Base-by-base conservation (phyloP, 2,329 filamentous ascomycete genomes). In the Colletotrichum gloeosporioides region DNA sequence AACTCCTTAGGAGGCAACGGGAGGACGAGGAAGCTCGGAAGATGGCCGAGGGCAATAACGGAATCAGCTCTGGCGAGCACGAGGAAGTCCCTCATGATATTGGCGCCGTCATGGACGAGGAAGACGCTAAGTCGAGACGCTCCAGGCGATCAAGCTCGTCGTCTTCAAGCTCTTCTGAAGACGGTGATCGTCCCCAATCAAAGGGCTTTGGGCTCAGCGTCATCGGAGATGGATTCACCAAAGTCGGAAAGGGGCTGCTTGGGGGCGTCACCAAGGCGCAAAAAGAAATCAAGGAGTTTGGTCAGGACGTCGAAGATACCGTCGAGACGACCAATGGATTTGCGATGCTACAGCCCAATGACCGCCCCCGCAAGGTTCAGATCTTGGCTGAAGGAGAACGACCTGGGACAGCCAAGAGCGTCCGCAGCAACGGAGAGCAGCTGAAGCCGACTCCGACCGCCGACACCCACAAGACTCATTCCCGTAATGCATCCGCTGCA, bases 251-350 rank as follows among this genome's bases (percentile, higher is more conserved):
- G 36, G 79, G 79, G 7, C 44, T 80, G 4, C 61, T 84, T 59
- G 85, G 84, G 7, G 85, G 81, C 12, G 85, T 90, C 1, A 82
- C 82, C 36, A 85, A 84, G 65, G 87, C 86, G 7, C 86, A 87
- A n/a, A 84, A 85, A 13, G 88, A 86, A 4, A 81, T 90, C 39
- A 90, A 87, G 69, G 86, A 88, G 18, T 79, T 89, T 4, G 87
- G 87, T 3, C 86, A 88, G 15, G 89, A 88, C 6, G 82, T 93
- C 4, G 89, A 91, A 36, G 84, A 83, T 29, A 87, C 88, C 13
- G 80, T 93, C 25, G 90, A 89, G 69, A 89, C 88, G 6, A 91
- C 88, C 0, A 90, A 92, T 74, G 90, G 90, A 1, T 92, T 92
- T 77, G 16, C 73, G 49, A 81, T 77, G 66, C 29, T 79, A 72